Evolutionary conservation across 768 basidiomycete genomes (phyloP).

Genomic region (Boletales sp.): DNA sequence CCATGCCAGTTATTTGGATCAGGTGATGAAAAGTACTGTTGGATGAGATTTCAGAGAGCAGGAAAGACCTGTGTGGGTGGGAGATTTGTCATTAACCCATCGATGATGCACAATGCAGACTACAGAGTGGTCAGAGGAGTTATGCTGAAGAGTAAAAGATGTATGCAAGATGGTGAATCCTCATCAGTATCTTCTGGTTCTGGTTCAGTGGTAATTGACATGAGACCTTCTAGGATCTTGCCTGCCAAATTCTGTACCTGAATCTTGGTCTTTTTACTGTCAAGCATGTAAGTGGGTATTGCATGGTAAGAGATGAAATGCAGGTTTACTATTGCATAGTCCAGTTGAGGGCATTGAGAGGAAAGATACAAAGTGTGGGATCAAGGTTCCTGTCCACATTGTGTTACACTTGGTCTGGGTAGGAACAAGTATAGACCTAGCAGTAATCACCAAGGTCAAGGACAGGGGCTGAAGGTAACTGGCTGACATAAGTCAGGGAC

Average conservation of each 20-base stretch:
- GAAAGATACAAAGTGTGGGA: slow-evolving; percentile 79
- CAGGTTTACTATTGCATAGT: slow-evolving; percentile 85
- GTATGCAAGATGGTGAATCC: slow-evolving; percentile 75
- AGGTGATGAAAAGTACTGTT: slow-evolving; percentile 78
- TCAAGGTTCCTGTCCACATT: slow-evolving; percentile 67
- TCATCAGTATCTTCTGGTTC: slow-evolving; percentile 94
- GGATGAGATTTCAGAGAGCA: slow-evolving; percentile 75
- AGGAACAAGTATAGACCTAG: too few relatives aligned
- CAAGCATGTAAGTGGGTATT: slow-evolving; percentile 2
- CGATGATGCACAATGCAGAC: slow-evolving; percentile 94
- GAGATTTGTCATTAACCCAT: slow-evolving; percentile 85
- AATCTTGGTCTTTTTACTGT: slow-evolving; percentile 93
- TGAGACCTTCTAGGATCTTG: slow-evolving; percentile 83
- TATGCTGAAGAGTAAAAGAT: slow-evolving; percentile 21
- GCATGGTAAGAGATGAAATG: neutral
- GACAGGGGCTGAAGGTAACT: too few relatives aligned
- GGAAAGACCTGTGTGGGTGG: slow-evolving; percentile 97
- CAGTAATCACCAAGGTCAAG: too few relatives aligned
- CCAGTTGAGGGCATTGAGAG: slow-evolving; percentile 93
- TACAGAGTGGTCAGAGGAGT: slow-evolving; percentile 27
- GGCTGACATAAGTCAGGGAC: too few relatives aligned
- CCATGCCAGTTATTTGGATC: slow-evolving; percentile 81
- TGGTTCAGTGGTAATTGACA: slow-evolving; percentile 91
- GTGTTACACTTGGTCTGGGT: too few relatives aligned
- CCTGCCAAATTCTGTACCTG: slow-evolving; percentile 81